Evolutionary conservation across 2,329 filamentous ascomycete species (phyloP).

Genomic region (Aspergillus sp.): DNA sequence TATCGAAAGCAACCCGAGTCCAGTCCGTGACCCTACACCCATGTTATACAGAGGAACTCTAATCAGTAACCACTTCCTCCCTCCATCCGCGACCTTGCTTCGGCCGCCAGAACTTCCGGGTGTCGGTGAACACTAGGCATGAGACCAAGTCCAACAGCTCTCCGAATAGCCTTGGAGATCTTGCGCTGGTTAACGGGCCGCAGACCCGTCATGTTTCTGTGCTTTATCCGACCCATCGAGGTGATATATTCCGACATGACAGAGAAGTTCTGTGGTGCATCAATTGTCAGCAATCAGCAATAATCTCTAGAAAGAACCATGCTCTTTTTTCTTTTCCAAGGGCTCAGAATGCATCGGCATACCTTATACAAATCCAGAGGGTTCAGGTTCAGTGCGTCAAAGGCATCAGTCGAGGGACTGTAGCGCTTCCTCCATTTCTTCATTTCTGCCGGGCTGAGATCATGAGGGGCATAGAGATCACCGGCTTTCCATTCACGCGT

Average conservation of each 20-base stretch:
- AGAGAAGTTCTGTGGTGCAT: constrained; percentile 72
- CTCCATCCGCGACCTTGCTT: constrained; percentile 34
- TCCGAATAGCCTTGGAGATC: constrained; percentile 87
- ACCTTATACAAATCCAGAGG: constrained; percentile 88
- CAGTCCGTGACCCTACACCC: neutral
- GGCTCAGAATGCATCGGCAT: constrained; percentile 25
- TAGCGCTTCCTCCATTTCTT: constrained; percentile 70
- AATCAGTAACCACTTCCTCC: constrained; percentile 21
- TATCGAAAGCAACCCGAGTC: neutral
- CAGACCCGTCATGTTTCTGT: constrained; percentile 73
- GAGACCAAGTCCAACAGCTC: constrained; percentile 84
- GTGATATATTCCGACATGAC: constrained; percentile 89
- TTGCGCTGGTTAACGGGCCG: constrained; percentile 88
- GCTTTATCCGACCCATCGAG: constrained; percentile 79
- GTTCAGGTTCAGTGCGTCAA: constrained; percentile 77
- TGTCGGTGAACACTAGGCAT: constrained; percentile 91
- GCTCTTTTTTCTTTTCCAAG: constrained; percentile 12
- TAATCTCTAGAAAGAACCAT: neutral
- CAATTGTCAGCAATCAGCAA: constrained; percentile 12
- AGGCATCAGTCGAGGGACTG: constrained; percentile 65
- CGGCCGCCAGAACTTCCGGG: constrained; percentile 69
- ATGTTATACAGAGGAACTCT: neutral
- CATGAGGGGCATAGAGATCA: constrained; percentile 88
- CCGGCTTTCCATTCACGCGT: constrained; percentile 72
- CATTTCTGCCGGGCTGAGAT: constrained; percentile 77